phyloP scores from a whole-genome alignment of 2,329 filamentous ascomycete genomes.

The Penicillium janthinellum region DNA sequence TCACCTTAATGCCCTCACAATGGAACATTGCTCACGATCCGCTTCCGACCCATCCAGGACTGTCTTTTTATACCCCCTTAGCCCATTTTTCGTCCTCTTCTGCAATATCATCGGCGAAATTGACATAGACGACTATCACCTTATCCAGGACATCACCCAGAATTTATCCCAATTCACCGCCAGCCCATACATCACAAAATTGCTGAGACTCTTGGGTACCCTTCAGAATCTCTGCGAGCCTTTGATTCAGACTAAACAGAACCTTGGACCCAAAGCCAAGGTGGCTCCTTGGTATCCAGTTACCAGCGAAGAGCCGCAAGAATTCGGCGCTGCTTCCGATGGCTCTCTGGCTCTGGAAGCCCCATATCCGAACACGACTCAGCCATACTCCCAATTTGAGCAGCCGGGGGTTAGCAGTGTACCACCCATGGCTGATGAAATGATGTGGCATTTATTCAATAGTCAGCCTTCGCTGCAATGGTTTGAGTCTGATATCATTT shows the following conservation, averaged over 20 bases:
- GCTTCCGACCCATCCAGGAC: slow-evolving; percentile 7
- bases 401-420: neutral
- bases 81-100: slow-evolving; percentile 30
- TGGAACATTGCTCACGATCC: neutral
- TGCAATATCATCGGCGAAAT: slow-evolving; percentile 29
- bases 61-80: slow-evolving; percentile 24
- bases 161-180: slow-evolving; percentile 20
- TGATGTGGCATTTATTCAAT: slow-evolving; percentile 29
- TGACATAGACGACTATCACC: slow-evolving; percentile 22
- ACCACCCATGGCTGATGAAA: slow-evolving; percentile 15
- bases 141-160: slow-evolving; percentile 21
- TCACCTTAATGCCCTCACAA: neutral
- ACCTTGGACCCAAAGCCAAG: slow-evolving; percentile 7
- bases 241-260: slow-evolving; percentile 15
- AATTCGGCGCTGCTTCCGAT: neutral
- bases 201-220: slow-evolving; percentile 19
- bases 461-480: slow-evolving; percentile 25
- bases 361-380: neutral
- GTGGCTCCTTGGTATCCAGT: slow-evolving; percentile 13
- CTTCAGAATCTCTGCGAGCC: slow-evolving; percentile 17
- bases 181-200: slow-evolving; percentile 22
- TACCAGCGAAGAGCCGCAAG: slow-evolving; percentile 1
- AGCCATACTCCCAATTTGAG: neutral
- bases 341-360: neutral
- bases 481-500: slow-evolving; percentile 16